A percentile compares a stretch with the other conserved stretches of the same genome.
phyloP scores from a whole-genome alignment of 2,329 filamentous ascomycete species.

The Botryotinia calthae region DNA sequence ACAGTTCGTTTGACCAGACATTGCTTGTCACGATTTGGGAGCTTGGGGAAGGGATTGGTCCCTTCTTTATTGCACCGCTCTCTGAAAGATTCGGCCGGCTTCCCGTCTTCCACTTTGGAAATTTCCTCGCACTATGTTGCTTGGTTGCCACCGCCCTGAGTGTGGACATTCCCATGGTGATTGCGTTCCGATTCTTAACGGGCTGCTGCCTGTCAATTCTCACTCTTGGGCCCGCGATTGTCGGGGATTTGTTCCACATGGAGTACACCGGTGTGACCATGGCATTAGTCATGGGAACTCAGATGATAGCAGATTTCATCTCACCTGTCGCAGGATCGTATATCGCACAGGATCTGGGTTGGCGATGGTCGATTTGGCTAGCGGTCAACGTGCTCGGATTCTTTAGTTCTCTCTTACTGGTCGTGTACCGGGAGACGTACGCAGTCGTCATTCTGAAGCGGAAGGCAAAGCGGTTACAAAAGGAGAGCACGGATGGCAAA shows the following conservation, averaged over 20 bases:
- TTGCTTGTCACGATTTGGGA: background rate
- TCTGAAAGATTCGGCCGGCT: slow-evolving; percentile 58
- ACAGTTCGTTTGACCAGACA: background rate
- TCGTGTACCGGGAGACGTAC: no score
- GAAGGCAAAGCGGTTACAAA: no score
- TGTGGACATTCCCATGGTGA: slow-evolving; percentile 47
- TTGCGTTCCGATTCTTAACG: slow-evolving; percentile 58
- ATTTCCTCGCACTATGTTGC: slow-evolving; percentile 49
- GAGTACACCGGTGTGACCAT: background rate
- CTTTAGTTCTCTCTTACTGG: no score
- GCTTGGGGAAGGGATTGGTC: slow-evolving; percentile 42
- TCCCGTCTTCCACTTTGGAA: slow-evolving; percentile 50
- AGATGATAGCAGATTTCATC: background rate
- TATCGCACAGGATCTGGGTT: background rate
- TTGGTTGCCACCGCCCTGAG: slow-evolving; percentile 47
- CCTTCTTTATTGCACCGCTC: slow-evolving; percentile 57
- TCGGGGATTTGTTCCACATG: slow-evolving; percentile 1
- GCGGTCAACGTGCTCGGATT: background rate
- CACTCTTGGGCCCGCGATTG: background rate
- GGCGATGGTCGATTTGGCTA: slow-evolving; percentile 2
- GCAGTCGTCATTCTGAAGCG: no score
- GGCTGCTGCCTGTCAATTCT: slow-evolving; percentile 41
- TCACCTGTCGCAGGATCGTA: background rate
- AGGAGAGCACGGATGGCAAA: no score
- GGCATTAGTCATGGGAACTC: background rate